Percentiles rank a stretch among this genome's conserved stretches.
Evolutionary conservation across 2,329 filamentous ascomycete species (phyloP).

Genomic region (Monosporascus sp.): DNA sequence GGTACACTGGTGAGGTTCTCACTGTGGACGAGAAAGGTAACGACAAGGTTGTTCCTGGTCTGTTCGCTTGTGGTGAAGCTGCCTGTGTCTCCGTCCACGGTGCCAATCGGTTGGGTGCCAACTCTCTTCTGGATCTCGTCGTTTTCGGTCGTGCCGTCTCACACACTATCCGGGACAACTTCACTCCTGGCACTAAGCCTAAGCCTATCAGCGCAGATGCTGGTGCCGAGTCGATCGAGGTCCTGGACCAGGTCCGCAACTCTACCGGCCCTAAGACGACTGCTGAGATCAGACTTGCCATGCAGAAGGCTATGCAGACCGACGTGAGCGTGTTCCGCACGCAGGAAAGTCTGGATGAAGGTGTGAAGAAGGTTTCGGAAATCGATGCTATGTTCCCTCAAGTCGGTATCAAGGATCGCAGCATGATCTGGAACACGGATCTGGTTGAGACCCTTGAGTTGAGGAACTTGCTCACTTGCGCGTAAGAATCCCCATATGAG

Average conservation of each 20-base stretch:
- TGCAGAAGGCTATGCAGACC: slow-evolving; percentile 98
- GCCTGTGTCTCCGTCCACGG: slow-evolving; percentile 97
- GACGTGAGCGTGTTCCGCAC: slow-evolving; percentile 97
- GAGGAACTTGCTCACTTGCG: slow-evolving; percentile 92
- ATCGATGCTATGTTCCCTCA: slow-evolving; percentile 77
- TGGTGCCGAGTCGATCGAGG: slow-evolving; percentile 79
- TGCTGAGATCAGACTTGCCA: slow-evolving; percentile 78
- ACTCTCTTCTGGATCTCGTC: slow-evolving; percentile 94
- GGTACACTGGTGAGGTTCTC: slow-evolving; percentile 94
- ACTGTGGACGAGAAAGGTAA: slow-evolving; percentile 81
- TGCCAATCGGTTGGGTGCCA: slow-evolving; percentile 95
- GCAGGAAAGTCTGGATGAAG: slow-evolving; percentile 88
- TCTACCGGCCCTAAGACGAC: slow-evolving; percentile 82
- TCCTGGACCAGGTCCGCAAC: slow-evolving; percentile 80
- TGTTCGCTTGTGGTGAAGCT: slow-evolving; percentile 95
- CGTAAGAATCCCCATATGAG: slow-evolving; percentile 53
- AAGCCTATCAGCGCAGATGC: slow-evolving; percentile 78
- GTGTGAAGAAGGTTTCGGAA: slow-evolving; percentile 79
- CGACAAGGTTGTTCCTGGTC: slow-evolving; percentile 88
- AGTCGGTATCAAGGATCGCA: slow-evolving; percentile 94
- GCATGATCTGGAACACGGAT: slow-evolving; percentile 99
- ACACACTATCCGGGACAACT: slow-evolving; percentile 94
- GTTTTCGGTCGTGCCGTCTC: slow-evolving; percentile 97
- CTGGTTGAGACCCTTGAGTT: slow-evolving; percentile 94
- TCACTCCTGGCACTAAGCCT: slow-evolving; percentile 75